These are phyloP conservation scores for Pseudomassariella vexata DNA, from an alignment of 2,329 filamentous ascomycete species.

Conservation along the genomic window DNA sequence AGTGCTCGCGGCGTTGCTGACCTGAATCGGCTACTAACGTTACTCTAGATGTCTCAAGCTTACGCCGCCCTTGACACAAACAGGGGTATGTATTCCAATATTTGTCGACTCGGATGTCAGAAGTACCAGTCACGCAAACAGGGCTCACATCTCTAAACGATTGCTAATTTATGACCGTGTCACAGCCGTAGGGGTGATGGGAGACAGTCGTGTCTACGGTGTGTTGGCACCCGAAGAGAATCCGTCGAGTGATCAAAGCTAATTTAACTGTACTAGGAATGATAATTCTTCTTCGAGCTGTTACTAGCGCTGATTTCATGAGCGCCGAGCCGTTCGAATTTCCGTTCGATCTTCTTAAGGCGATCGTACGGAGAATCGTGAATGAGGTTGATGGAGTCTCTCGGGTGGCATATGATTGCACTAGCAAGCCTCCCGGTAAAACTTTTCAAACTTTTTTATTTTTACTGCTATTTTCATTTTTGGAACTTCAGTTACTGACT, in stretches of 20 bases:
- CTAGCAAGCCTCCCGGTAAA: constrained; percentile 50
- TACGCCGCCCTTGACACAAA: constrained; percentile 39
- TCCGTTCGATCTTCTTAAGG: constrained; percentile 56
- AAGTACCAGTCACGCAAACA: too few relatives aligned
- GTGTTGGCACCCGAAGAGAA: too few relatives aligned
- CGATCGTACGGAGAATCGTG: constrained; percentile 61
- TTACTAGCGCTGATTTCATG: constrained; percentile 62
- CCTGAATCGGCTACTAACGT: constrained; percentile 3
- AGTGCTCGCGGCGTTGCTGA: constrained; percentile 3
- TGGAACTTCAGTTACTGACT: too few relatives aligned
- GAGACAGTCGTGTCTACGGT: constrained; percentile 45
- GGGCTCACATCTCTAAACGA: not conserved
- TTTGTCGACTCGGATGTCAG: too few relatives aligned
- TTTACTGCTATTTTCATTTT: constrained; percentile 1
- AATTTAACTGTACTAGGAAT: constrained; percentile 8
- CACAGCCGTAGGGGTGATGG: constrained; percentile 37
- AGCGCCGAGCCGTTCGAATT: constrained; percentile 56
- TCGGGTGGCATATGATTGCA: constrained; percentile 63
- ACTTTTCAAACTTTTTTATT: not conserved
- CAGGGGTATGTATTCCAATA: constrained; percentile 18
- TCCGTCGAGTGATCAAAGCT: too few relatives aligned
- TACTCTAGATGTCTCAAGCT: constrained; percentile 37
- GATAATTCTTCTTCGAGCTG: constrained; percentile 35
- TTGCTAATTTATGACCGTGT: not conserved
- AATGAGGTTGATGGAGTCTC: constrained; percentile 71